A percentile compares a stretch with the other conserved stretches of the same genome.
phyloP scores from a whole-genome alignment of 164 flowering plant genomes.

The Akebia trifoliata region DNA sequence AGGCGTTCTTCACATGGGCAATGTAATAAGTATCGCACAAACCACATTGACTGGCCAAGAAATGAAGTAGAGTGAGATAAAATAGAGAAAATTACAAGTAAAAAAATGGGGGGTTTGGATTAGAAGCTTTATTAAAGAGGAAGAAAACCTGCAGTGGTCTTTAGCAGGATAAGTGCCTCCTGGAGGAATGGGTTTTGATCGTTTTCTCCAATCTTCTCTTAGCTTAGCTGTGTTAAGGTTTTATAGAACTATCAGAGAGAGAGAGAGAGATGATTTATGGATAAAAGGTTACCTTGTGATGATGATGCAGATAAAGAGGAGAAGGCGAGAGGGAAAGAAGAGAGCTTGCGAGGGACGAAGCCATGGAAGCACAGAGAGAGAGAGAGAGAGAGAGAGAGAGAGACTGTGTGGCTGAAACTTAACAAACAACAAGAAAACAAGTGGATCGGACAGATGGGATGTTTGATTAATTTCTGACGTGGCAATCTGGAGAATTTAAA shows the following conservation, averaged over 20 bases:
- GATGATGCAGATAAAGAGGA: background rate
- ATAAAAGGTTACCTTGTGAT: background rate
- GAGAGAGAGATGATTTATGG: background rate
- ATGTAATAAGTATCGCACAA: constrained; percentile 90
- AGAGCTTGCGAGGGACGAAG: too few species aligned
- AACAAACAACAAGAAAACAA: too few species aligned
- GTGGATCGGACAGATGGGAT: too few species aligned
- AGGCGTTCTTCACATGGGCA: constrained; percentile 94
- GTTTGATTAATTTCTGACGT: too few species aligned
- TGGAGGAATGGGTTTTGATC: constrained; percentile 82
- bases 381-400: too few species aligned
- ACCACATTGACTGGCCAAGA: constrained; percentile 66
- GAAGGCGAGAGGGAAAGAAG: background rate
- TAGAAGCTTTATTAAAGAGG: too few species aligned
- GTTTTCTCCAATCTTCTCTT: constrained; percentile 85
- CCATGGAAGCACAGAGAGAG: too few species aligned
- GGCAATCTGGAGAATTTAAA: too few species aligned
- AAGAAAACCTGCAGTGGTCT: constrained; percentile 83
- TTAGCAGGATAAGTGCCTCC: constrained; percentile 98
- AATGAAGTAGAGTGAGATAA: background rate
- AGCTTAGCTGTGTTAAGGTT: constrained; percentile 27
- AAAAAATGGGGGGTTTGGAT: too few species aligned
- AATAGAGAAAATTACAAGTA: background rate
- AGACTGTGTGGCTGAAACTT: too few species aligned
- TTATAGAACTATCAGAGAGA: background rate